Percentiles rank a stretch among this genome's conserved stretches.
Conservation (phyloP, 2,329 filamentous ascomycete species). For the Cadophora sp. region DNA sequence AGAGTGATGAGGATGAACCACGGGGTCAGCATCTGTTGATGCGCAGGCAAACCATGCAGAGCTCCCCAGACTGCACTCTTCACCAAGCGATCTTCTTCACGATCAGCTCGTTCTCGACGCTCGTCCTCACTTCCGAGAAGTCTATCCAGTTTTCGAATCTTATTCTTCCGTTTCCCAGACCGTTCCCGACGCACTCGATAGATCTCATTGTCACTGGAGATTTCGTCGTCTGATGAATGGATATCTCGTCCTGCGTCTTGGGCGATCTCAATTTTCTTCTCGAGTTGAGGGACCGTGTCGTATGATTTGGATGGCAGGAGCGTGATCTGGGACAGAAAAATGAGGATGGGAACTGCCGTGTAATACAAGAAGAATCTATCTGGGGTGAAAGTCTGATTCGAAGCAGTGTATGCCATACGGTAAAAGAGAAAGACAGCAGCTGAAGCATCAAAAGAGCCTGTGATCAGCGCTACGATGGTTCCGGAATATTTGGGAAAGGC, state of each 20-base stretch:
- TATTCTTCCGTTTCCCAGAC: constrained; percentile 19
- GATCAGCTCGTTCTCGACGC: constrained; percentile 21
- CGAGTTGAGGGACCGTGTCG: constrained; percentile 22
- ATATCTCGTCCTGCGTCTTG: constrained; percentile 17
- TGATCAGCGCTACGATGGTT: constrained; percentile 26
- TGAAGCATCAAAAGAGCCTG: constrained; percentile 25
- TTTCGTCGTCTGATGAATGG: constrained; percentile 22
- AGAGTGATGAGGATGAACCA: constrained; percentile 27
- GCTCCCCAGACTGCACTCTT: constrained; percentile 23
- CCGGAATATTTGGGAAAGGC: constrained; percentile 25
- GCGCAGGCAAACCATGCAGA: constrained; percentile 22
- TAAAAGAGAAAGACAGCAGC: constrained; percentile 25
- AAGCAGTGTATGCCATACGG: constrained; percentile 20
- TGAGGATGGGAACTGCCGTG: constrained; percentile 16
- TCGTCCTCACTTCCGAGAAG: constrained; percentile 20
- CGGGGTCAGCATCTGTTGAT: constrained; percentile 23
- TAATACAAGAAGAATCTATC: constrained; percentile 24
- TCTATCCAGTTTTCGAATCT: constrained; percentile 15
- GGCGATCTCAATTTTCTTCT: constrained; percentile 23
- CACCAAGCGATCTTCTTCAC: constrained; percentile 15
- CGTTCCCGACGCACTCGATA: constrained; percentile 10
- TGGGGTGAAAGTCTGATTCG: constrained; percentile 18
- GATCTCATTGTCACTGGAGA: constrained; percentile 20
- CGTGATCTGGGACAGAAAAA: constrained; percentile 15
- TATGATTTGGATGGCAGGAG: constrained; percentile 15